Evolutionary conservation across 768 basidiomycete species (phyloP), one percentile per base, ranked within the genome.

Genomic region (Lactarius indigo): DNA sequence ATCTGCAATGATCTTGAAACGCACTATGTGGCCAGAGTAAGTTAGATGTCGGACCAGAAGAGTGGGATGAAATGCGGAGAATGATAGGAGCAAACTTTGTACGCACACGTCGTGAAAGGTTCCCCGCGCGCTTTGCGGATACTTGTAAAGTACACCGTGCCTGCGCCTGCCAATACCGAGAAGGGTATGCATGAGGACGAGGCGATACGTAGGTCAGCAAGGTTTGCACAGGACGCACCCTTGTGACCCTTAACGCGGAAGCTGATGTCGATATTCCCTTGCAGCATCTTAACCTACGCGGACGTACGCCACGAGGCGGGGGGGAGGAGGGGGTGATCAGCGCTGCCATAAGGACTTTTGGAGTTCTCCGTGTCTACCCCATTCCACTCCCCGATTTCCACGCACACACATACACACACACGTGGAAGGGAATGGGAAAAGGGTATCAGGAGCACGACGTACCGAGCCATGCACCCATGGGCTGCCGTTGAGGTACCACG

Each of bases 111-210:
- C 39, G 83, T 85, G 74, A 90, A 92, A 1, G 83, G 83, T 47
- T 83, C 77, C 10, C 89, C 90, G 72, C 91, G 92, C 18, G 82
- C 85, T 77, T 85, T 88, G 52, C 91, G 83, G 64, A 93, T 88
- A 74, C 90, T 92, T 2, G 91, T 92, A 74, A 92, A 93, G 73
- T 93, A 92, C 2, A 92, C 75, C 20, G 90, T 93, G 7, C 91
- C 91, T 23, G 85, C 80, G 26, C 84, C 90, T 91, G 54, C 37
- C 33, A 39, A 62, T 3, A 20, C 15, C 12, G 26, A 57, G 41
- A 58, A 62, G 35, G 26, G 4, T 8, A 0, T 20, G 39, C 26
- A 5, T 18, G 50, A 41, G 5, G n/a, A 41, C 20, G n/a, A 23
- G 47, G 23, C n/a, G n/a, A 20, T n/a, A 10, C 18, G 47, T 23